phyloP scores from a whole-genome alignment of 108 stramenopile genomes.

The Nitzschia putrida region DNA sequence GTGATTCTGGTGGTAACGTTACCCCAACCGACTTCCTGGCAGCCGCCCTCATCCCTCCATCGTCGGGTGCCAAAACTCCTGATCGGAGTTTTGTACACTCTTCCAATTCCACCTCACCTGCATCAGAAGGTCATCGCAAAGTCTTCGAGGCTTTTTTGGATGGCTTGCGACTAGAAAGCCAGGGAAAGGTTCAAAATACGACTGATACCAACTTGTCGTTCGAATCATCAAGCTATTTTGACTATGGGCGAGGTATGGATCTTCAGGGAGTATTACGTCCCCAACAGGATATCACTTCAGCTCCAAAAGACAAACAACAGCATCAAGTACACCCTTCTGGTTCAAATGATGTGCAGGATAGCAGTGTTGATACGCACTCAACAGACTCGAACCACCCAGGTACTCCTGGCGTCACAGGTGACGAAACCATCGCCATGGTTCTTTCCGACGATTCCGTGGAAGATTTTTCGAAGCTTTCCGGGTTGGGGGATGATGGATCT shows the following conservation, averaged over 20 bases:
- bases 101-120: slow-evolving; percentile 32
- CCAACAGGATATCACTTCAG: background rate
- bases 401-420: background rate
- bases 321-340: background rate
- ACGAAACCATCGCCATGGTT: slow-evolving; percentile 33
- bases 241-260: too few relatives aligned
- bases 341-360: background rate
- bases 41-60: slow-evolving; percentile 9
- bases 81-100: slow-evolving; percentile 16
- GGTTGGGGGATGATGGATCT: background rate
- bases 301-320: background rate
- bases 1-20: slow-evolving; percentile 2
- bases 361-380: background rate
- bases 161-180: slow-evolving; percentile 31
- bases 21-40: background rate
- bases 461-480: slow-evolving; percentile 7
- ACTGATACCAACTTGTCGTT: slow-evolving; percentile 26
- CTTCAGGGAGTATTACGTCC: slow-evolving; percentile 14
- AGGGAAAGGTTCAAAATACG: slow-evolving; percentile 37
- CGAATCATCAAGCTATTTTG: slow-evolving; percentile 16
- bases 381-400: too few relatives aligned
- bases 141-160: slow-evolving; percentile 35
- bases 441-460: slow-evolving; percentile 37
- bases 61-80: background rate
- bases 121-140: slow-evolving; percentile 28